Percentiles rank a stretch among this genome's conserved stretches.
Evolutionary conservation across 352 stramenopile genomes (phyloP).

Genomic region (Globisporangium emineosum): DNA sequence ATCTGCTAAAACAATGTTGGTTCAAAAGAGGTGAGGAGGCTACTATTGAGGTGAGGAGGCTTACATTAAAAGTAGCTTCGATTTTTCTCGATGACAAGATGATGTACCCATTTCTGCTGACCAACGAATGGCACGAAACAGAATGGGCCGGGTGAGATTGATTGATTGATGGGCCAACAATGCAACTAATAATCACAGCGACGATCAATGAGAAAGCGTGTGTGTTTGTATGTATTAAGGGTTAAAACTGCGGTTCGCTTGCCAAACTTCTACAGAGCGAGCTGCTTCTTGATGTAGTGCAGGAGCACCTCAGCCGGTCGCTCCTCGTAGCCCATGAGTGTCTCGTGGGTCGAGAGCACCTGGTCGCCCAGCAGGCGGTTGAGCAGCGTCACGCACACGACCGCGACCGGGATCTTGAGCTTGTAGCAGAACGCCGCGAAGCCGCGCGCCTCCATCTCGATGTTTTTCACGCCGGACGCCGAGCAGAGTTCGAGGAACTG

Average conservation of each 20-base stretch:
- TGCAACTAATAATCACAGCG: too few species aligned
- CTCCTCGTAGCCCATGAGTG: conserved; percentile 54
- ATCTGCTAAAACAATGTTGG: too few species aligned
- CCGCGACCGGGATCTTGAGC: conserved; percentile 59
- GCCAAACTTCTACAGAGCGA: conserved; percentile 12
- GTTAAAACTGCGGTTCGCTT: neutral
- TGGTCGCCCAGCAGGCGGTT: conserved; percentile 75
- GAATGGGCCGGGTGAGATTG: too few species aligned
- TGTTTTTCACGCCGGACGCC: conserved; percentile 67
- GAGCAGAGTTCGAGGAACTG: conserved; percentile 52
- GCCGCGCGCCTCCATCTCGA: conserved; percentile 75
- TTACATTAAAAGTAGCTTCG: neutral
- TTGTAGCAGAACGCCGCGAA: conserved; percentile 73
- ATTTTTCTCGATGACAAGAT: neutral
- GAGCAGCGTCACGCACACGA: conserved; percentile 70
- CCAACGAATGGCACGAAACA: neutral
- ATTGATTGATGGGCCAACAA: neutral
- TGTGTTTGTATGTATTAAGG: neutral
- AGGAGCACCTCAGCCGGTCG: conserved; percentile 51
- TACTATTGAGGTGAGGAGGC: neutral
- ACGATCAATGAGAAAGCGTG: too few species aligned
- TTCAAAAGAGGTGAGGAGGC: neutral
- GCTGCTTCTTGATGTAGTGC: conserved; percentile 66
- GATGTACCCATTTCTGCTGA: neutral
- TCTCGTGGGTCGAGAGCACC: conserved; percentile 47